Base-by-base conservation (phyloP, 2,329 filamentous ascomycete genomes). In the Colletotrichum magnum region DNA sequence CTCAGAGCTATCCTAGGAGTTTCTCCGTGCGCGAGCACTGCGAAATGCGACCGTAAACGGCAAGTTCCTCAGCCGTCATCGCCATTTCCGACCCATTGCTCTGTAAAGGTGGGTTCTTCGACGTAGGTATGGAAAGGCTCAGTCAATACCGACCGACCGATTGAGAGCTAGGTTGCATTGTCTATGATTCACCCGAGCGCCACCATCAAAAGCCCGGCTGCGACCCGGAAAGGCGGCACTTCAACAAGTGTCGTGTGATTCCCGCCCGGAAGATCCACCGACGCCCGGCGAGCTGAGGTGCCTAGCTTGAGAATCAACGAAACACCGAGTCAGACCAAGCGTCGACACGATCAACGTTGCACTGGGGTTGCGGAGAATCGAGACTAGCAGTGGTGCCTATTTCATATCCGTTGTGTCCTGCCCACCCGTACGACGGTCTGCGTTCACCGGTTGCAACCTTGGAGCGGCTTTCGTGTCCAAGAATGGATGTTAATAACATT, bases 241-340 rank as follows among this genome's bases (percentile, higher is more conserved):
- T 43, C 41, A 5, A 43, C 41, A 12, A 48, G 7, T 36, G 41
- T 47, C 53, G 18, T 28, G 54, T 21, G 53, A 43, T 24, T 32
- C 21, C 18, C 28, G 16, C 36, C 63, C 67, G 52, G 57, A 16
- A 70, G 67, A 70, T 70, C 43, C 32, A 16, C 63, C 64, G 67
- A 69, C 47, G 67, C 67, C 67, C 67, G 67, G 32, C 56, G 52
- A 21, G 21, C 41, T n/a, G 32, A 36, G 32, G 32, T 36, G 32
- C 32, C 32, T 36, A 36, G 61, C 45, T 28, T 24, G 18, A 52
- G 26, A 60, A 24, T 18, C 56, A 39, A 51, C 36, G 28, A 10
- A 10, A 36, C 10, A 10, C 32, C 32, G 32, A 36, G 61, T 15
- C 43, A 50, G 26, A 50, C 39, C 32, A 39, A 28, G 50, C 24